A percentile compares a stretch with the other conserved stretches of the same genome.
These are phyloP conservation scores for Pseudophaeomoniella oleicola DNA, from an alignment of 2,329 filamentous ascomycete species.

Conservation along the genomic window DNA sequence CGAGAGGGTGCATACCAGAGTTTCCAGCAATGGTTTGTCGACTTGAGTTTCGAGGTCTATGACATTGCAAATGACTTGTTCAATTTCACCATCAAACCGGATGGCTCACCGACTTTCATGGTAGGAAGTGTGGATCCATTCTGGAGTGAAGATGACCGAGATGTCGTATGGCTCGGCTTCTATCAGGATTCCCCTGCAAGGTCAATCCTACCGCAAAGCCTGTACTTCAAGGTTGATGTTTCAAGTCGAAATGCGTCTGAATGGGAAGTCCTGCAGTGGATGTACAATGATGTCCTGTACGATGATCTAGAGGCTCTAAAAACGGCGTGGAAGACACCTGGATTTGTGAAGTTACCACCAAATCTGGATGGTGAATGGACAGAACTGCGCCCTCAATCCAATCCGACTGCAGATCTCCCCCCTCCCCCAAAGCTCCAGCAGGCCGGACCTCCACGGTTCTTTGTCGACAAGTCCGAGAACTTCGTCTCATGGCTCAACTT, in stretches of 20 bases:
- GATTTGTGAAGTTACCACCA: conserved; percentile 7
- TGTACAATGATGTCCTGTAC: conserved; percentile 41
- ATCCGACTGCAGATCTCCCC: conserved; percentile 6
- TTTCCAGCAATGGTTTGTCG: conserved; percentile 10
- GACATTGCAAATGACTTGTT: conserved; percentile 13
- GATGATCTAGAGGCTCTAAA: conserved; percentile 33
- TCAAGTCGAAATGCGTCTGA: conserved; percentile 35
- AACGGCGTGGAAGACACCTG: conserved; percentile 17
- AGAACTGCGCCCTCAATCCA: conserved; percentile 3
- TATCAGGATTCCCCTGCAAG: conserved; percentile 4
- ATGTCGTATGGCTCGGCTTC: conserved; percentile 14
- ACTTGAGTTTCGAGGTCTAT: conserved; percentile 8
- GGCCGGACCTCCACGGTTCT: conserved; percentile 23
- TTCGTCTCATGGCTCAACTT: conserved; percentile 41
- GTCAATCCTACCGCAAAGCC: conserved; percentile 8
- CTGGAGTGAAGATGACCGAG: conserved; percentile 11
- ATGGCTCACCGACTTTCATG: conserved; percentile 6
- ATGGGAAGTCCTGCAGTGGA: conserved; percentile 39
- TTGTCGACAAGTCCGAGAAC: conserved; percentile 27
- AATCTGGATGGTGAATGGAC: conserved; percentile 12
- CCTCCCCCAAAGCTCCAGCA: conserved; percentile 18
- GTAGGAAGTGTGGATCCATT: conserved; percentile 13
- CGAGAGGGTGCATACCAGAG: conserved; percentile 4
- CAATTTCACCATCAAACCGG: conserved; percentile 8
- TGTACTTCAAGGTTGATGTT: conserved; percentile 26